These are phyloP conservation scores for Diplotaxis tenuifolia DNA, from an alignment of 345 rosid genomes.

Conservation along the genomic window DNA sequence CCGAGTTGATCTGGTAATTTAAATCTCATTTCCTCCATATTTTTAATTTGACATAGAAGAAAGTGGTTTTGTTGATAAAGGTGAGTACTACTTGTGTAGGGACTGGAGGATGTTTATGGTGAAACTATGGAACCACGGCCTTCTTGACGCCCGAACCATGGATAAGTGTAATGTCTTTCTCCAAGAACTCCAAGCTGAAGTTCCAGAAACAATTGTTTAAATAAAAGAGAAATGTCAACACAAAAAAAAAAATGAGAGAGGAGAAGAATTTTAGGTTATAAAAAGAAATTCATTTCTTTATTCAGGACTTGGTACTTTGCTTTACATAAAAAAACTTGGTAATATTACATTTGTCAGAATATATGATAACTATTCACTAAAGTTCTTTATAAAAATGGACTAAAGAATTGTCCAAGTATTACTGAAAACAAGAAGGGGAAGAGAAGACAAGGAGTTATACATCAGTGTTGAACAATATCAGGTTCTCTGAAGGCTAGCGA, in stretches of 20 bases:
- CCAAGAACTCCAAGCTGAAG: slow-evolving; percentile 42
- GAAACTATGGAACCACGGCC: slow-evolving; percentile 96
- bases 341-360: neutral
- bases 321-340: neutral
- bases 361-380: neutral
- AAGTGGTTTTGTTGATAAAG: neutral
- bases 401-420: neutral
- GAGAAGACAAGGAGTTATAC: neutral
- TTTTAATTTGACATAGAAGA: neutral
- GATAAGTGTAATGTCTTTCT: slow-evolving; percentile 77
- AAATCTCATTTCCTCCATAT: slow-evolving; percentile 6
- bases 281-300: neutral
- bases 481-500: neutral
- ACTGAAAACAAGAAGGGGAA: neutral
- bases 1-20: slow-evolving; percentile 67
- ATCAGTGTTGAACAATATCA: neutral
- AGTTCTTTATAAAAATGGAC: neutral
- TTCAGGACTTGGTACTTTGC: neutral
- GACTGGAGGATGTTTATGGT: slow-evolving; percentile 95
- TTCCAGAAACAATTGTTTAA: slow-evolving; percentile 26
- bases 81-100: slow-evolving; percentile 44
- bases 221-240: neutral
- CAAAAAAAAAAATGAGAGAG: neutral
- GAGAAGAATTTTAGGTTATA: neutral
- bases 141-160: slow-evolving; percentile 80